Percentiles rank a stretch among this genome's conserved stretches.
phyloP scores from a whole-genome alignment of 345 rosid species.

The Bruguiera sexangula region DNA sequence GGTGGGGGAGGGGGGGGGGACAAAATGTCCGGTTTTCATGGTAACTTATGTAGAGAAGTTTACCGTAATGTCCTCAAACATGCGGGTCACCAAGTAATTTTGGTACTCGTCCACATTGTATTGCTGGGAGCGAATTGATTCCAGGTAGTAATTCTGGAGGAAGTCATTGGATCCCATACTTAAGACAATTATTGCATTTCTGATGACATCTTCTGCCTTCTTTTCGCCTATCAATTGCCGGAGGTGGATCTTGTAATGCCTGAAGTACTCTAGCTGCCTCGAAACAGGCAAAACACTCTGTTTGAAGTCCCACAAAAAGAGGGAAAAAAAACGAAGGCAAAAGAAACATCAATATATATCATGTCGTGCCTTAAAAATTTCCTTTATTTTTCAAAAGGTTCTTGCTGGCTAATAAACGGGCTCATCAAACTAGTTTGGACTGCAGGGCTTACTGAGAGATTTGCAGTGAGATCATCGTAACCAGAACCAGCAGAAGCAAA shows the following conservation, averaged over 20 bases:
- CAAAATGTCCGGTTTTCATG: too few relatives aligned
- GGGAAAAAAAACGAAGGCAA: too few relatives aligned
- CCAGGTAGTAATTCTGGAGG: slow-evolving; percentile 70
- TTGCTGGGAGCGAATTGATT: slow-evolving; percentile 56
- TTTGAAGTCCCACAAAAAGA: not conserved
- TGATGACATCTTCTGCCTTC: slow-evolving; percentile 46
- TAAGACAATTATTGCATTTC: slow-evolving; percentile 43
- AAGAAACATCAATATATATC: not conserved
- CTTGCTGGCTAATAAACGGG: too few relatives aligned
- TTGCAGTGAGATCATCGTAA: slow-evolving; percentile 81
- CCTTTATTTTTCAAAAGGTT: too few relatives aligned
- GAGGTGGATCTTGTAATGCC: slow-evolving; percentile 63
- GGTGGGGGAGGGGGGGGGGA: too few relatives aligned
- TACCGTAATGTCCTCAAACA: slow-evolving; percentile 56
- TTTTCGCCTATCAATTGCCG: slow-evolving; percentile 44
- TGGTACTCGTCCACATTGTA: slow-evolving; percentile 51
- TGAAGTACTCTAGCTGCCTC: slow-evolving; percentile 56
- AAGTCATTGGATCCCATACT: slow-evolving; percentile 92
- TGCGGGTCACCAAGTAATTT: slow-evolving; percentile 46
- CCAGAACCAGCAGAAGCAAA: slow-evolving; percentile 96
- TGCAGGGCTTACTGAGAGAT: slow-evolving; percentile 52
- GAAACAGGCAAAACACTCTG: slow-evolving; percentile 63
- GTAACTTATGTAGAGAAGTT: not conserved
- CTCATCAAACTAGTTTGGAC: not conserved
- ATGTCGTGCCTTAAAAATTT: too few relatives aligned